Conservation (phyloP, 2,329 filamentous ascomycete species). For the Trichoderma arundinaceum region DNA sequence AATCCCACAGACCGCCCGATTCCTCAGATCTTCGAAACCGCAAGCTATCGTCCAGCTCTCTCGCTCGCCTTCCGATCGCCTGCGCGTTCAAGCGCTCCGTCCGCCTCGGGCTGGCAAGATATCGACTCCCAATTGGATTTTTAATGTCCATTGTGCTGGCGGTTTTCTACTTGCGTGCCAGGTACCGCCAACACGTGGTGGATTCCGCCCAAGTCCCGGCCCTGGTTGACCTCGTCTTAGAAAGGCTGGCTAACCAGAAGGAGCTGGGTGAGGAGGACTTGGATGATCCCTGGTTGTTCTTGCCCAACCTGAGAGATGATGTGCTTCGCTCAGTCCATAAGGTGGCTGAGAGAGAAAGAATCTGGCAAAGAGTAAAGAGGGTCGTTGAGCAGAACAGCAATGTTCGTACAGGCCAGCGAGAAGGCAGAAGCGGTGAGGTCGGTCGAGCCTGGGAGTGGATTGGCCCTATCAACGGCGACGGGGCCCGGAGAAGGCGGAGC, state of each 20-base stretch:
- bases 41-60: slow-evolving; percentile 81
- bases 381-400: slow-evolving; percentile 96
- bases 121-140: slow-evolving; percentile 83
- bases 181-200: slow-evolving; percentile 66
- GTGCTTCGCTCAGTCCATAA: slow-evolving; percentile 83
- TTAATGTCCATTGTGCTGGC: slow-evolving; percentile 57
- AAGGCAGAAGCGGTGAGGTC: slow-evolving; percentile 69
- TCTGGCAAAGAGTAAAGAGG: slow-evolving; percentile 82
- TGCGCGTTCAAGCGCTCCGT: slow-evolving; percentile 80
- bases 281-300: slow-evolving; percentile 79
- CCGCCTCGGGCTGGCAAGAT: slow-evolving; percentile 80
- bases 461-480: slow-evolving; percentile 58
- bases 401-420: slow-evolving; percentile 75
- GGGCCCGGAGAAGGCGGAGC: slow-evolving; percentile 55
- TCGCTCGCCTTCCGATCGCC: slow-evolving; percentile 86
- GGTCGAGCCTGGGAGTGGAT: slow-evolving; percentile 74
- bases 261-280: slow-evolving; percentile 72
- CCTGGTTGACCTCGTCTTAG: slow-evolving; percentile 82
- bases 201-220: slow-evolving; percentile 77
- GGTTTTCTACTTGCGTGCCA: slow-evolving; percentile 67
- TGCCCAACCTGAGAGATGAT: slow-evolving; percentile 90
- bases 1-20: slow-evolving; percentile 73
- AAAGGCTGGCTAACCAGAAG: slow-evolving; percentile 82
- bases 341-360: slow-evolving; percentile 72
- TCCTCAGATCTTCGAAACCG: slow-evolving; percentile 65